Conservation (phyloP, 2,329 filamentous ascomycete genomes). For the Bisporella sp. region DNA sequence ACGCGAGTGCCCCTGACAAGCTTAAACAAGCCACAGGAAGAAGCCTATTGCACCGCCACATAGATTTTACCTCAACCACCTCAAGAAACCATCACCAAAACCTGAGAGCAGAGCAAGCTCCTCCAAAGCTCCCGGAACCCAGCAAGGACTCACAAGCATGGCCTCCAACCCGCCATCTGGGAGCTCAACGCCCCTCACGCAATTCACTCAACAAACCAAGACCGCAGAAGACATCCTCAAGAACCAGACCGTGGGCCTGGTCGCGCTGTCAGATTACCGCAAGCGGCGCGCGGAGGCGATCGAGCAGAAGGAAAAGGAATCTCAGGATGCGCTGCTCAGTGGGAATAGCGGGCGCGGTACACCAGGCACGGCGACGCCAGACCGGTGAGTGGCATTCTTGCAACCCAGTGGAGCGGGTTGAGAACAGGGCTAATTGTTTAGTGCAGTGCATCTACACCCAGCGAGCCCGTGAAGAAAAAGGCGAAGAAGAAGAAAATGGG, state of each 20-base stretch:
- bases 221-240: constrained; percentile 29
- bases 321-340: constrained; percentile 51
- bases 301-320: constrained; percentile 85
- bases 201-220: constrained; percentile 25
- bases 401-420: background rate
- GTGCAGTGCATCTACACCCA: constrained; percentile 36
- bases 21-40: too few relatives aligned
- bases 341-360: constrained; percentile 15
- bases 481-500: constrained; percentile 40
- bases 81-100: too few relatives aligned
- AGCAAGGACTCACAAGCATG: constrained; percentile 5
- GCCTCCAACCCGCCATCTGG: constrained; percentile 21
- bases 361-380: constrained; percentile 34
- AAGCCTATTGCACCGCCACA: too few relatives aligned
- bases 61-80: too few relatives aligned
- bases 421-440: constrained; percentile 21
- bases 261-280: constrained; percentile 87
- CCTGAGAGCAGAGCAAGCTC: too few relatives aligned
- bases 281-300: constrained; percentile 93
- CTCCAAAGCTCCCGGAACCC: too few relatives aligned
- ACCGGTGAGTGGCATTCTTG: constrained; percentile 44
- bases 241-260: constrained; percentile 63
- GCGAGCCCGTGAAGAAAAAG: constrained; percentile 30
- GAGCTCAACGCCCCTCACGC: constrained; percentile 24
- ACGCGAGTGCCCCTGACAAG: too few relatives aligned